phyloP scores from a whole-genome alignment of 108 stramenopile species.

The Pseudonitzschia multistriata region DNA sequence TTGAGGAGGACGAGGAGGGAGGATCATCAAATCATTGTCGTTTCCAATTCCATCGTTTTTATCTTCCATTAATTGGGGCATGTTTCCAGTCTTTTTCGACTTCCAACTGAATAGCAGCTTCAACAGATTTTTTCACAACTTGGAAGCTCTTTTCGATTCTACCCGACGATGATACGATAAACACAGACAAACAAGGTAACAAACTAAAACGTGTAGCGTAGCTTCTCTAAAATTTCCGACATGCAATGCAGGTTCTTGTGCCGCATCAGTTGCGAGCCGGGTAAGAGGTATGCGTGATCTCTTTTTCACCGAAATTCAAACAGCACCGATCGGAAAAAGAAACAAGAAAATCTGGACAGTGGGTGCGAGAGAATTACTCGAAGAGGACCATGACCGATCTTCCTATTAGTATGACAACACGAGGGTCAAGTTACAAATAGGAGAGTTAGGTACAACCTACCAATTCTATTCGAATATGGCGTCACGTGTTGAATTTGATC shows the following conservation, averaged over 20 bases:
- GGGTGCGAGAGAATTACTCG: not conserved
- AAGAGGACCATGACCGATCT: not conserved
- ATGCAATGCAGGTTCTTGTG: constrained; percentile 5
- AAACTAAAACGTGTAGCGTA: not conserved
- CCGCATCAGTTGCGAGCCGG: not conserved
- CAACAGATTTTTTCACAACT: not conserved
- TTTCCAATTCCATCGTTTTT: not conserved
- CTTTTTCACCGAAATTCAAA: not conserved
- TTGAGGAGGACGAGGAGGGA: constrained; percentile 29
- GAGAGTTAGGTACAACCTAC: not conserved
- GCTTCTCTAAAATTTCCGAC: not conserved
- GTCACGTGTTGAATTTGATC: not conserved
- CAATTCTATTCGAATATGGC: not conserved
- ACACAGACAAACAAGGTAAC: not conserved
- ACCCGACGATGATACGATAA: not conserved
- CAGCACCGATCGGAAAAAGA: not conserved
- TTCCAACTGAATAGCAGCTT: too few relatives aligned
- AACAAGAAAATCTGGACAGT: not conserved
- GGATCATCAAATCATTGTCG: not conserved
- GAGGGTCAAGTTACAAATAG: not conserved
- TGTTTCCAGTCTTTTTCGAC: not conserved
- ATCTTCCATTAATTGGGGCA: not conserved
- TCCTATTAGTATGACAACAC: not conserved
- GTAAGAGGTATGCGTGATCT: not conserved
- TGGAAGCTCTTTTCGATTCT: not conserved